Base-by-base conservation (phyloP, 2,329 filamentous ascomycete species). In the Pseudogymnoascus sp. region DNA sequence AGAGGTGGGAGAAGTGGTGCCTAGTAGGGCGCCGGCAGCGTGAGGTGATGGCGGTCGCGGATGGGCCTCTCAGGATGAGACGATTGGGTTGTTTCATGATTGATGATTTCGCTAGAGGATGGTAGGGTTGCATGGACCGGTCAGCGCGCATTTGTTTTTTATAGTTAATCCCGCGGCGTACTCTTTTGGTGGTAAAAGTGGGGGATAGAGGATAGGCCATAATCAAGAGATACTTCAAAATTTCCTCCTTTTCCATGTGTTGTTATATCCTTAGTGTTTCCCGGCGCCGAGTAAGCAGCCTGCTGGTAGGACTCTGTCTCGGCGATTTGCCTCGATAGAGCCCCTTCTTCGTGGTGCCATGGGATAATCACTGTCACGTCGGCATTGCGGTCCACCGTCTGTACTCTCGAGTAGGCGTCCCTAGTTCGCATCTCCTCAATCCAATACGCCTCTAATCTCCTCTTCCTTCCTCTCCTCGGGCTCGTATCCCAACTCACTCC, bases 81-180 rank as follows among this genome's bases (percentile, higher is more conserved):
- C 43, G 43, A 50, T 30, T 7, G 25, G 3, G 25, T 50, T 18
- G 43, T 30, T 50, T 50, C 8, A 50, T 50, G 43, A 50, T 12
- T 50, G 43, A 50, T 50, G 43, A 50, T 30, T 50, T 50, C 43
- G 25, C 43, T 50, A 50, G 22, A 50, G 25, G 43, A 30, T 50
- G 43, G 43, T 50, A 50, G 43, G 43, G 43, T 50, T 50, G 43
- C 43, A 50, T 50, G 43, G 43, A 18, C 43, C 43, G 43, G 43
- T 50, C 43, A 50, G 43, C 43, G 43, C 43, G 43, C 43, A 50
- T 18, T 50, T 50, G 25, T 7, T 50, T 50, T 50, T 50, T 6
- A 25, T 50, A 33, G 41, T 47, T 47, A 47, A 47, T 47, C 14
- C 41, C 41, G 41, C n/a, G 43, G 43, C 25, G 43, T 50, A 18